Evolutionary conservation across 352 stramenopile species (phyloP).

Genomic region (Pythium sukuiense): DNA sequence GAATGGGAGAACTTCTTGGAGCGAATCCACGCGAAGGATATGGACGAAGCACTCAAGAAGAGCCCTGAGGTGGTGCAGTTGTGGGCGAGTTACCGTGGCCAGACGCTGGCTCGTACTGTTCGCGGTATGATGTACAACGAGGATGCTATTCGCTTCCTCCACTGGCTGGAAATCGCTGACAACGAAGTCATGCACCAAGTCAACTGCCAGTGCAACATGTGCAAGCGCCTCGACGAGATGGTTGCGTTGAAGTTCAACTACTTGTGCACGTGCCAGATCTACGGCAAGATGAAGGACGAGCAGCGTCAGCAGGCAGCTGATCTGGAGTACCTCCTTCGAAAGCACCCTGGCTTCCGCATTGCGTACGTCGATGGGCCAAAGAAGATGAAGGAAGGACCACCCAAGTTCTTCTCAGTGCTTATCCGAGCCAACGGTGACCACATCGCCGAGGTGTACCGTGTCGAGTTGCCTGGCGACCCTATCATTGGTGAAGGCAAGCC

Average conservation of each 20-base stretch:
- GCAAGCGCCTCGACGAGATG: constrained; percentile 81
- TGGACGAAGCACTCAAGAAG: constrained; percentile 82
- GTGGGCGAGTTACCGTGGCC: constrained; percentile 83
- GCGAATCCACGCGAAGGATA: constrained; percentile 72
- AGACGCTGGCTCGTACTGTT: constrained; percentile 78
- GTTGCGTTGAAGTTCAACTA: constrained; percentile 88
- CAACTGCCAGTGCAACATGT: constrained; percentile 79
- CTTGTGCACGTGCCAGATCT: constrained; percentile 86
- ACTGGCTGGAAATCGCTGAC: constrained; percentile 85
- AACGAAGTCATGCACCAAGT: constrained; percentile 84
- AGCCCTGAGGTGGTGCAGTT: constrained; percentile 73
- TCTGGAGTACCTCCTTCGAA: constrained; percentile 72
- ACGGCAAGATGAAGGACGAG: constrained; percentile 82
- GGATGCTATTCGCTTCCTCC: constrained; percentile 77
- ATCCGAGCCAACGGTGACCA: constrained; percentile 64
- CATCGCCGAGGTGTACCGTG: constrained; percentile 78
- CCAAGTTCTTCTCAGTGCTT: constrained; percentile 81
- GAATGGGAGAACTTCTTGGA: constrained; percentile 86
- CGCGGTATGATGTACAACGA: constrained; percentile 89
- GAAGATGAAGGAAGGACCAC: constrained; percentile 82
- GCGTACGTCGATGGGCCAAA: constrained; percentile 85
- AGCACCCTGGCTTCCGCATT: constrained; percentile 71
- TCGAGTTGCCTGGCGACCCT: constrained; percentile 76
- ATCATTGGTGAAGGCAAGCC: constrained; percentile 86
- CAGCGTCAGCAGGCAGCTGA: constrained; percentile 74